Evolutionary conservation across 1,139 yeast species (phyloP).

Genomic region (Schwanniomyces etchellsii): DNA sequence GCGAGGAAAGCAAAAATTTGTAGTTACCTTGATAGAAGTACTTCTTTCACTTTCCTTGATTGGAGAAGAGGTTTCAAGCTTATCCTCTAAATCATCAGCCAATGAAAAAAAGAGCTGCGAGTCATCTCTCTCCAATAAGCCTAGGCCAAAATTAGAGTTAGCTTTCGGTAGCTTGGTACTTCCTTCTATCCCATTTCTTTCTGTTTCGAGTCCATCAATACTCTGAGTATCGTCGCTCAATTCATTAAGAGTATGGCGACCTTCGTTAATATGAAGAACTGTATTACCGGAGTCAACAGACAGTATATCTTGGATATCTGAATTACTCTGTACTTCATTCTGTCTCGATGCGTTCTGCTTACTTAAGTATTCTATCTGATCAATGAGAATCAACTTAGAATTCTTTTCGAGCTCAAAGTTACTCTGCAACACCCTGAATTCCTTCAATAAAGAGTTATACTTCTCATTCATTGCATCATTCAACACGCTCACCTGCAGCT

Average conservation of each 20-base stretch:
- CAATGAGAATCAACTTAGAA: constrained; percentile 47
- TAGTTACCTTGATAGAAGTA: background rate
- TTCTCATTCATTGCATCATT: constrained; percentile 13
- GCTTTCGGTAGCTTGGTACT: too few species aligned
- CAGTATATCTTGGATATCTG: background rate
- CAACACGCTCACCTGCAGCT: constrained; percentile 9
- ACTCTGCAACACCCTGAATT: constrained; percentile 34
- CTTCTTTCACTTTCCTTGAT: constrained; percentile 10
- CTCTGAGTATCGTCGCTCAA: constrained; percentile 15
- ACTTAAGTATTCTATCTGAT: constrained; percentile 47
- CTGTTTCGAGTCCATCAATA: too few species aligned
- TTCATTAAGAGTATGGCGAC: constrained; percentile 19
- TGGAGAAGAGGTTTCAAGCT: constrained; percentile 20
- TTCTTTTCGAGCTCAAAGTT: constrained; percentile 44
- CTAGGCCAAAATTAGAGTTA: background rate
- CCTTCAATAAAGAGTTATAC: constrained; percentile 28
- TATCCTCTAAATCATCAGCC: constrained; percentile 14
- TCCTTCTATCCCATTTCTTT: too few species aligned
- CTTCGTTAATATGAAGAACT: constrained; percentile 5
- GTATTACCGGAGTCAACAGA: background rate
- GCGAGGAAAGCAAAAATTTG: background rate
- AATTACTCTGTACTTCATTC: constrained; percentile 3
- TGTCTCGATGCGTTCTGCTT: constrained; percentile 29
- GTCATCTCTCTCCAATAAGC: constrained; percentile 8
- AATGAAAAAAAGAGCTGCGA: constrained; percentile 15